Evolutionary conservation across 768 basidiomycete species (phyloP), one percentile per base, ranked within the genome.

Genomic region (Fibroporia radiculosa): DNA sequence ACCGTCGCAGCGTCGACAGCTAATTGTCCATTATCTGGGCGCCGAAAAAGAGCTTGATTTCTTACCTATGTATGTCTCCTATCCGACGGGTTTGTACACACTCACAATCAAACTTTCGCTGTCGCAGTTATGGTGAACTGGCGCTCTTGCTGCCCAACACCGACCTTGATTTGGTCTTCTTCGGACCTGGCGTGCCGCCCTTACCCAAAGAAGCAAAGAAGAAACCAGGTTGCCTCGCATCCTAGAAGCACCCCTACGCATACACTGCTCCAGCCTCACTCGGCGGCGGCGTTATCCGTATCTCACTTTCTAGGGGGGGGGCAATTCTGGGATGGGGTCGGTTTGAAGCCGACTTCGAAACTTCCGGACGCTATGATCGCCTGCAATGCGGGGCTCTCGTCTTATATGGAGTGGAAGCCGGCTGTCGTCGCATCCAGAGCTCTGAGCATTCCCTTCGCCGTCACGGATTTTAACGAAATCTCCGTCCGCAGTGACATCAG

Each of bases 61-160:
- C 52, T 54, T 70, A 26, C 71, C 67, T 13, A 40, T 68, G 71
- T 72, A 35, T 23, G 68, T 64, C 4, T 5, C 3, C 20, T 20
- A n/a, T 14, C 8, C 26, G 18, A 16, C 23, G n/a, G 20, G 5
- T 27, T 16, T 7, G 29, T 18, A 7, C 14, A 8, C n/a, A 29
- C 25, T 6, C 44, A 16, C 16, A 11, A 46, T 38, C 26, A 12
- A 10, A 14, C 11, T 5, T 6, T 22, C 22, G 6, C 26, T 7
- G 1, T 18, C 24, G 41, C 45, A 71, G 73, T 26, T 73, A 71
- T 50, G 65, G 68, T 12, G 72, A 75, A 49, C 53, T 74, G 28
- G 73, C 70, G 4, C 54, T 74, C 19, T 55, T 73, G 28, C 53
- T 71, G 14, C 71, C 70, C 14, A 54, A 72, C 49, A 70, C 69